phyloP scores from a whole-genome alignment of 2,329 filamentous ascomycete species.

The Cytospora chrysosperma region DNA sequence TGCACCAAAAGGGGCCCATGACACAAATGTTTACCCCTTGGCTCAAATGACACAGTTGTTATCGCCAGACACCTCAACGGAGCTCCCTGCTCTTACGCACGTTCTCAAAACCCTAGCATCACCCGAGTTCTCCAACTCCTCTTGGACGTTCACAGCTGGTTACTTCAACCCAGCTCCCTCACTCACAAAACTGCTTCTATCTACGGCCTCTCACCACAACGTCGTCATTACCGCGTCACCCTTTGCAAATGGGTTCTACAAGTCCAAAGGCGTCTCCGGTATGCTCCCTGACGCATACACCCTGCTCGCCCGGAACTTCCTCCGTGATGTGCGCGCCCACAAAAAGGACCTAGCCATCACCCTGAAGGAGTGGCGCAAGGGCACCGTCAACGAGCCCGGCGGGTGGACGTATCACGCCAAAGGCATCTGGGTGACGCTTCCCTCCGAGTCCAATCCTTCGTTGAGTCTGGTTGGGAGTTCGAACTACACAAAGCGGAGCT shows the following conservation, averaged over 20 bases:
- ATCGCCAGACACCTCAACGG: slow-evolving; percentile 77
- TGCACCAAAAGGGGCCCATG: slow-evolving; percentile 30
- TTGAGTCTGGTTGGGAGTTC: slow-evolving; percentile 86
- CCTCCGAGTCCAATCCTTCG: slow-evolving; percentile 63
- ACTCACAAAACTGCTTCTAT: slow-evolving; percentile 75
- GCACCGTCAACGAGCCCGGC: slow-evolving; percentile 73
- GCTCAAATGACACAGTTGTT: slow-evolving; percentile 86
- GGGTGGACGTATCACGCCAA: slow-evolving; percentile 99
- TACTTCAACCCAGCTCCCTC: slow-evolving; percentile 96
- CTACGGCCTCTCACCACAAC: slow-evolving; percentile 66
- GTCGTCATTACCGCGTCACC: slow-evolving; percentile 91
- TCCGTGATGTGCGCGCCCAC: slow-evolving; percentile 54
- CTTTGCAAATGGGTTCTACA: slow-evolving; percentile 93
- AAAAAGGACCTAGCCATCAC: slow-evolving; percentile 58
- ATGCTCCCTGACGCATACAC: slow-evolving; percentile 92
- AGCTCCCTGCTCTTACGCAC: slow-evolving; percentile 76
- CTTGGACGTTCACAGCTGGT: slow-evolving; percentile 95
- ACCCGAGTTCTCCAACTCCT: slow-evolving; percentile 64
- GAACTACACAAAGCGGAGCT: slow-evolving; percentile 94
- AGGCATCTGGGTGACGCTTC: slow-evolving; percentile 84
- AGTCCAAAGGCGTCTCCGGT: slow-evolving; percentile 81
- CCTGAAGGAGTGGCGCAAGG: slow-evolving; percentile 84
- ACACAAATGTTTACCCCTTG: slow-evolving; percentile 82
- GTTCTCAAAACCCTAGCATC: slow-evolving; percentile 68
- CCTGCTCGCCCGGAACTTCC: slow-evolving; percentile 77